Evolutionary conservation across 2,329 filamentous ascomycete species (phyloP), one percentile per base, ranked within the genome.

Genomic region (Grosmannia serpens): DNA sequence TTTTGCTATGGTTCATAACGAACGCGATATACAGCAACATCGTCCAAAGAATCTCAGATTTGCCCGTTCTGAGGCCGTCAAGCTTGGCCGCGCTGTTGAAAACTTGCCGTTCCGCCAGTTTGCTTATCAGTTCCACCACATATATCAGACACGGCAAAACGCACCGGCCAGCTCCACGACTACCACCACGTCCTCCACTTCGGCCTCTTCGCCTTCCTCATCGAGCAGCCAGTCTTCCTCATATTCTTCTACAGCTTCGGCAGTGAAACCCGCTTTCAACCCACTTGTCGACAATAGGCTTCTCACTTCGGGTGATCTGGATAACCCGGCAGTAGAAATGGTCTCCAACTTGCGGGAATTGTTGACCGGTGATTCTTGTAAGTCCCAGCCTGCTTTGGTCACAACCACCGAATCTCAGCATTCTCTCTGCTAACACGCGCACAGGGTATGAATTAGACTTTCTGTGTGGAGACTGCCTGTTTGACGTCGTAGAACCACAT

Each of bases 61-160:
- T 13, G 8, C 46, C 8, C 74, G 76, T 47, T 68, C 68, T 8
- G 71, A 74, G 35, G 78, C 77, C n/a, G 69, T 80, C 51, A 68
- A 70, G 8, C 68, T 77, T 33, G 79, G 76, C 68, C 68, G 68
- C 33, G 76, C 79, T 65, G 72, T 83, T 53, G 80, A 83, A 65
- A 80, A 81, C 63, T 71, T 83, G 71, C 80, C 80, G 0, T 83
- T 83, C 65, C 79, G 76, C 68, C 80, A 83, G 68, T 82, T 83
- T 64, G 78, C 77, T 4, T 81, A 79, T 62, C 79, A 82, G 68
- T 83, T 83, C 66, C 80, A 83, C 67, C 75, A 81, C 65, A 73
- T 81, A 58, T 83, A 81, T 64, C 79, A 82, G 70, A 83, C 80
- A 24, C 78, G 82, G 65, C 74, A 71, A 58, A 72, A 72, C 62